A percentile compares a stretch with the other conserved stretches of the same genome.
Conservation (phyloP, 148 eudicot genomes). For the Chenopodium album region DNA sequence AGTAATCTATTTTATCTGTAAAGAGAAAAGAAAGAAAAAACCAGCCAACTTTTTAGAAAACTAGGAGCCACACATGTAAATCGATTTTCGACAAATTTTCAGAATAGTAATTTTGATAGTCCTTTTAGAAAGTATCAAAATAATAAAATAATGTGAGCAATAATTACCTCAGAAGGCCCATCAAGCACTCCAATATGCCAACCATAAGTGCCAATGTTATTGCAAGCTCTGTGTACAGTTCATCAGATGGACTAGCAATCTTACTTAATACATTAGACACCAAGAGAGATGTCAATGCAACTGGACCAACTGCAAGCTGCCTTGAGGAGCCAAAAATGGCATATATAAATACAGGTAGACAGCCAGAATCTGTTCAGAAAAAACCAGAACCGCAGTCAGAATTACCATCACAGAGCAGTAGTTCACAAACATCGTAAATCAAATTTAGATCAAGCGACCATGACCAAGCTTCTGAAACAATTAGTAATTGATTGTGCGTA, state of each 20-base stretch:
- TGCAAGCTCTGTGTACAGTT: constrained; percentile 87
- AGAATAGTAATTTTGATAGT: background rate
- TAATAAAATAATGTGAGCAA: background rate
- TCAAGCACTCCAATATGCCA: constrained; percentile 82
- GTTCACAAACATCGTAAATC: background rate
- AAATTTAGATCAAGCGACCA: background rate
- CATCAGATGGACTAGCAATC: constrained; percentile 73
- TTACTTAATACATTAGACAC: constrained; percentile 77
- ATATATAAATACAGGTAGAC: constrained; percentile 86
- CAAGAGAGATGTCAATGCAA: constrained; percentile 91
- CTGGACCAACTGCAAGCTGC: constrained; percentile 99
- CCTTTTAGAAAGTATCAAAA: background rate
- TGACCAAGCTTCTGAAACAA: background rate
- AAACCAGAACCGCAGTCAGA: constrained; percentile 20
- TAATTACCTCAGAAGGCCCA: constrained; percentile 92
- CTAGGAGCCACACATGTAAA: background rate
- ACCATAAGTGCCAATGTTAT: constrained; percentile 93
- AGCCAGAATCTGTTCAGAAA: constrained; percentile 75
- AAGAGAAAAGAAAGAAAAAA: no score
- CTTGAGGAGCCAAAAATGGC: constrained; percentile 96
- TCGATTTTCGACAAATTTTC: background rate
- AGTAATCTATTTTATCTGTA: background rate
- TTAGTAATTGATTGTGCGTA: background rate
- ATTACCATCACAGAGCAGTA: background rate
- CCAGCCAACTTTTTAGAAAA: background rate